phyloP scores from a whole-genome alignment of 345 rosid genomes.

The Trapa incisa region DNA sequence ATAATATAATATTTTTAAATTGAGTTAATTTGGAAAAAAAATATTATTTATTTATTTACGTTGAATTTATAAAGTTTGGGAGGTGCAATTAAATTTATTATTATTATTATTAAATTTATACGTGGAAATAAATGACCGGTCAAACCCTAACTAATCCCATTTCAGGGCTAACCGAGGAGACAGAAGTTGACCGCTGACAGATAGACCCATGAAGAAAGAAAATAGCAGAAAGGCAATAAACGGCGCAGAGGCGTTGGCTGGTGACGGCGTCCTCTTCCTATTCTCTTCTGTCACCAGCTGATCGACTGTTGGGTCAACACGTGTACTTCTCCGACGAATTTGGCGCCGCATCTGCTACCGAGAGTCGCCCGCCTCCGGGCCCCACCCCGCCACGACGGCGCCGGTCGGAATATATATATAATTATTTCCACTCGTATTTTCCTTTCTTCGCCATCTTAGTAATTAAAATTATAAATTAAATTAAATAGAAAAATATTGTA shows the following conservation, averaged over 20 bases:
- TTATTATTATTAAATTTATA: no score
- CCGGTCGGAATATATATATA: no score
- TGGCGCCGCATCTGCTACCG: constrained; percentile 5
- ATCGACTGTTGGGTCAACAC: constrained; percentile 20
- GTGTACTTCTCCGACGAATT: constrained; percentile 19
- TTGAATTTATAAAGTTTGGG: no score
- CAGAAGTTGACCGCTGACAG: background rate
- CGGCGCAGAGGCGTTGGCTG: background rate
- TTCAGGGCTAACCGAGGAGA: background rate
- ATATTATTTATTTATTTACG: no score
- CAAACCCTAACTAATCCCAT: background rate
- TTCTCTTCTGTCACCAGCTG: background rate
- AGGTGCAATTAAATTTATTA: no score
- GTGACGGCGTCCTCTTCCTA: background rate
- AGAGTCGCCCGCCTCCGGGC: background rate
- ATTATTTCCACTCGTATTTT: no score
- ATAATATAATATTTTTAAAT: no score
- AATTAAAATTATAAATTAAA: no score
- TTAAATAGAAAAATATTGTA: no score
- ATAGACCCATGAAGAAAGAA: background rate
- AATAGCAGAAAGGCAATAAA: no score
- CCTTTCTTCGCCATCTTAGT: no score
- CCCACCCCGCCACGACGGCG: constrained; percentile 1
- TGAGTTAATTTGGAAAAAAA: no score
- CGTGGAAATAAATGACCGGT: background rate